phyloP scores from a whole-genome alignment of 805 yeast genomes.

The Starmera caribaea region DNA sequence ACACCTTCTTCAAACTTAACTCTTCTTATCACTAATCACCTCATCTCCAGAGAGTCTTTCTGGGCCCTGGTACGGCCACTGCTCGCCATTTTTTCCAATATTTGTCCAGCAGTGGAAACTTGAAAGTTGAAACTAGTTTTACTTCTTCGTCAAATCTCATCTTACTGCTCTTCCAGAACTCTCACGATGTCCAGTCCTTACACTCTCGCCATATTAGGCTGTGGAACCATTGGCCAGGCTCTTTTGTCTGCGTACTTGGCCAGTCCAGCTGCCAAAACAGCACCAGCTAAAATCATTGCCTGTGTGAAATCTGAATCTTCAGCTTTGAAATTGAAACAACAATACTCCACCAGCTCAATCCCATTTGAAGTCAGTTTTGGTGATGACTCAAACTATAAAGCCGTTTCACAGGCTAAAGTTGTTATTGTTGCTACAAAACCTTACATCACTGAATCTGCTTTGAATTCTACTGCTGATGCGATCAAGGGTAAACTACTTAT shows the following conservation, averaged over 20 bases:
- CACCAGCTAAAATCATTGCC: slow-evolving; percentile 69
- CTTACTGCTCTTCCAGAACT: neutral
- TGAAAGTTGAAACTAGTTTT: neutral
- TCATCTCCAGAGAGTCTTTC: too few relatives aligned
- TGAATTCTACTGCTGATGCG: slow-evolving; percentile 37
- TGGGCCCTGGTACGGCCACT: too few relatives aligned
- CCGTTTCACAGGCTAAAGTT: slow-evolving; percentile 57
- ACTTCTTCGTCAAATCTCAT: neutral
- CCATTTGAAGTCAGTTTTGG: slow-evolving; percentile 43
- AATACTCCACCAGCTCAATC: slow-evolving; percentile 30
- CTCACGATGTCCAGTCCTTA: slow-evolving; percentile 16
- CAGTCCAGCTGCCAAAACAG: slow-evolving; percentile 28
- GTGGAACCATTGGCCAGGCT: slow-evolving; percentile 96
- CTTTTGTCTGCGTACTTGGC: slow-evolving; percentile 70
- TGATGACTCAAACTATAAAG: slow-evolving; percentile 38
- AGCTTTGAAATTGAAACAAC: slow-evolving; percentile 35
- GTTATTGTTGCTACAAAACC: slow-evolving; percentile 88
- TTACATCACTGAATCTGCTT: slow-evolving; percentile 54
- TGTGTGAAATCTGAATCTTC: slow-evolving; percentile 55
- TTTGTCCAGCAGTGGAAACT: neutral
- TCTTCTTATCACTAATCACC: too few relatives aligned
- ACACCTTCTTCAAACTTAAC: too few relatives aligned
- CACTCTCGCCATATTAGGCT: slow-evolving; percentile 75
- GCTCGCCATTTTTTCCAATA: too few relatives aligned
- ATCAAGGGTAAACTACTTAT: slow-evolving; percentile 53